Evolutionary conservation across 768 basidiomycete species (phyloP), one percentile per base, ranked within the genome.

Genomic region (Favolaschia claudopus): DNA sequence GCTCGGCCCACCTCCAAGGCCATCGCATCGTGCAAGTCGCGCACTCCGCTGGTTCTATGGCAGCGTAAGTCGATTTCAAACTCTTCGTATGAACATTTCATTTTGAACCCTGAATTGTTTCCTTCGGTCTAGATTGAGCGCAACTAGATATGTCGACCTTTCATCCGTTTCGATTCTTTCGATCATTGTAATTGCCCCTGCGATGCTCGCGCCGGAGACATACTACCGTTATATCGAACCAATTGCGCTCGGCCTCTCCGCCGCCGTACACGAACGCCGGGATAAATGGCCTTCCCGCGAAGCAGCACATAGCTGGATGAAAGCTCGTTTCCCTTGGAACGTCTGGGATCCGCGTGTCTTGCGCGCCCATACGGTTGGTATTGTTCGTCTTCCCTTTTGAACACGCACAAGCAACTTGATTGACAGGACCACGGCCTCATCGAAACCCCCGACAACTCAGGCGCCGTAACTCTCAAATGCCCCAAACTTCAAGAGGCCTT

Each of bases 401-500:
- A 7, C 22, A 33, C 29, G 19, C n/a, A n/a, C n/a, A n/a, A n/a
- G n/a, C n/a, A n/a, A n/a, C n/a, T 19, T 1, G 22, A 28, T 31
- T 28, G 24, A n/a, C 36, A 69, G 67, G 67, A 69, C 29, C 57
- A 69, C 37, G 68, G 63, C 24, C 40, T 69, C 39, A 54, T 54
- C 32, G 58, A 67, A 27, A 63, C 57, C 13, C 39, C 38, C 5
- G 60, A 56, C 14, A n/a, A n/a, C n/a, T n/a, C n/a, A n/a, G 55
- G 60, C 38, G 61, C 58, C 1, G 78, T 79, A 3, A 66, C 64
- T 15, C 71, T 83, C 2, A 84, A 83, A 67, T 82, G 82, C 60
- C 67, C 77, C 53, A 73, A 71, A 39, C 63, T 67, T n/a, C 79
- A 82, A 55, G 83, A 84, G 70, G 79, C 82, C 0, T 63, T 76